Percentiles rank a stretch among this genome's conserved stretches.
These are phyloP conservation scores for Metarhizium guizhouense DNA, from an alignment of 2,329 filamentous ascomycete species.

Conservation along the genomic window DNA sequence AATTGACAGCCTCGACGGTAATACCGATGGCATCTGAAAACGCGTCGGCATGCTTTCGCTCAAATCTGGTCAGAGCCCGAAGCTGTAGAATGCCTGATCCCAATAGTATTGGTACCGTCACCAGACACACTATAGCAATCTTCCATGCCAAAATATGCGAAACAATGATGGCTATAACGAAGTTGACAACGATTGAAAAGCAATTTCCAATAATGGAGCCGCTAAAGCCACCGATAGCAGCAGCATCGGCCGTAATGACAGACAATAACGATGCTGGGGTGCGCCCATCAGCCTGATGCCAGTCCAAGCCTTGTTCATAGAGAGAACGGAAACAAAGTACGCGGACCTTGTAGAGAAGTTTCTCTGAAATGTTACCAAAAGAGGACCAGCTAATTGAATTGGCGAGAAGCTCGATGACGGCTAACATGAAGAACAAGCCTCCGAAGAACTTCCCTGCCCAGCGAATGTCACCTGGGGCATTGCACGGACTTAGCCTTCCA, in stretches of 20 bases:
- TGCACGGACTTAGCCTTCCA: slow-evolving; percentile 37
- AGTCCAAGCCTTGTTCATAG: slow-evolving; percentile 57
- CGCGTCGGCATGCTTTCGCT: slow-evolving; percentile 54
- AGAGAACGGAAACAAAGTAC: slow-evolving; percentile 56
- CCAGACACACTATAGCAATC: slow-evolving; percentile 63
- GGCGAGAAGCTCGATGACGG: slow-evolving; percentile 31
- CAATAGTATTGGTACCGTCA: slow-evolving; percentile 59
- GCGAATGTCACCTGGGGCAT: slow-evolving; percentile 26
- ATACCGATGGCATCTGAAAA: slow-evolving; percentile 56
- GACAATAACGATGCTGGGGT: slow-evolving; percentile 54
- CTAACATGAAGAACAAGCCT: slow-evolving; percentile 46
- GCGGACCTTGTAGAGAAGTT: slow-evolving; percentile 53
- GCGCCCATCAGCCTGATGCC: slow-evolving; percentile 59
- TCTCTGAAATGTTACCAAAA: slow-evolving; percentile 46
- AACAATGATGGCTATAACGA: slow-evolving; percentile 57
- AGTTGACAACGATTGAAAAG: slow-evolving; percentile 59
- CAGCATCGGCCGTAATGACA: slow-evolving; percentile 61
- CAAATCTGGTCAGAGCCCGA: slow-evolving; percentile 50
- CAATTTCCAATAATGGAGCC: slow-evolving; percentile 63
- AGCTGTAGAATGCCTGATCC: slow-evolving; percentile 63
- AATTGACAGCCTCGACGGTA: slow-evolving; percentile 57
- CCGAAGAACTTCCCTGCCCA: slow-evolving; percentile 38
- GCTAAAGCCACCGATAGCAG: slow-evolving; percentile 57
- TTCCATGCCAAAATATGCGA: slow-evolving; percentile 68
- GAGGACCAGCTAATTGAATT: slow-evolving; percentile 45